These are phyloP conservation scores for Tuber magnatum DNA, from an alignment of 495 filamentous ascomycete species.

Conservation along the genomic window DNA sequence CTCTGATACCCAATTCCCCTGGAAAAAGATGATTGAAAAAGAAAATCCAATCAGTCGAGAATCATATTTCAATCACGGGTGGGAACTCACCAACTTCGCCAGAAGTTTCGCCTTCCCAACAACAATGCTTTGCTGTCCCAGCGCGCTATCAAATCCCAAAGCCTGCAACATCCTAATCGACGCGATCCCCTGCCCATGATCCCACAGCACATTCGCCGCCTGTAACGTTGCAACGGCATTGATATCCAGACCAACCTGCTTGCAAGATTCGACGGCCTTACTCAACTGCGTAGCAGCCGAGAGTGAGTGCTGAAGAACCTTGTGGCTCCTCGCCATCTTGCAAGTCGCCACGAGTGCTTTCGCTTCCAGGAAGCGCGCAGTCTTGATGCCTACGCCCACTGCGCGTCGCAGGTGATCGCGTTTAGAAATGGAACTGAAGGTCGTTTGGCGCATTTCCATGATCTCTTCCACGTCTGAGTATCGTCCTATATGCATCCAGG, in stretches of 20 bases:
- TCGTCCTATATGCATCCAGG: slow-evolving; percentile 74
- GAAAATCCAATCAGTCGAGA: neutral
- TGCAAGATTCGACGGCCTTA: slow-evolving; percentile 60
- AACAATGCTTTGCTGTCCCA: slow-evolving; percentile 63
- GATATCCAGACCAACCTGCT: slow-evolving; percentile 62
- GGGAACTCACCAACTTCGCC: slow-evolving; percentile 63
- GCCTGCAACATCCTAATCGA: slow-evolving; percentile 82
- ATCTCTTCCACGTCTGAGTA: slow-evolving; percentile 76
- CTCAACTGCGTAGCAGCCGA: slow-evolving; percentile 73
- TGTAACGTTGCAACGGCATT: slow-evolving; percentile 68
- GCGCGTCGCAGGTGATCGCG: slow-evolving; percentile 55
- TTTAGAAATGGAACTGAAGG: slow-evolving; percentile 71
- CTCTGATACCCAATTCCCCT: slow-evolving; percentile 80
- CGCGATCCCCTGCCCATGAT: slow-evolving; percentile 82
- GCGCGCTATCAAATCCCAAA: slow-evolving; percentile 54
- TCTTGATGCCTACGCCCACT: slow-evolving; percentile 51
- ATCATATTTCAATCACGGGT: neutral
- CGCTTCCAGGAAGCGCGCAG: slow-evolving; percentile 65
- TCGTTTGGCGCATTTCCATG: slow-evolving; percentile 69
- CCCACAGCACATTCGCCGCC: slow-evolving; percentile 84
- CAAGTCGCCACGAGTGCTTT: slow-evolving; percentile 66
- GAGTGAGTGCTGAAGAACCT: slow-evolving; percentile 74
- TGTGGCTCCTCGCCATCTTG: slow-evolving; percentile 66
- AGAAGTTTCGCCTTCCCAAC: slow-evolving; percentile 73
- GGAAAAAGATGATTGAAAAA: slow-evolving; percentile 6